These are phyloP conservation scores for Aspergillus vadensis DNA, from an alignment of 2,329 filamentous ascomycete species.

Conservation along the genomic window DNA sequence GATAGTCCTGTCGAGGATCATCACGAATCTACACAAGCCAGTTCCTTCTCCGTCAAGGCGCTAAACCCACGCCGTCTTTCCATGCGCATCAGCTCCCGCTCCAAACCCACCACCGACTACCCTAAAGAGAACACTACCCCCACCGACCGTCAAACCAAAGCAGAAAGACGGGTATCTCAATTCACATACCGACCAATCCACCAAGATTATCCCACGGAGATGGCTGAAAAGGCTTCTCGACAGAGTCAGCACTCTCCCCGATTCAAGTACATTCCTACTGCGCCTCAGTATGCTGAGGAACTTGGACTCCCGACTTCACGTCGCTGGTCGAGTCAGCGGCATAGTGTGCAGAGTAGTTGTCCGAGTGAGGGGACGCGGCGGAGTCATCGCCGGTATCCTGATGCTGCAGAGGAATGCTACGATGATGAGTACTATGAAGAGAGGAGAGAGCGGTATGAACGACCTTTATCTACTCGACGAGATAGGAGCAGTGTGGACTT, in stretches of 20 bases:
- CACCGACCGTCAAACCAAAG: conserved; percentile 10
- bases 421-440: neutral
- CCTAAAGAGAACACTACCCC: neutral
- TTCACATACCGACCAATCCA: conserved; percentile 40
- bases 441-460: neutral
- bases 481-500: conserved; percentile 10
- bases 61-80: conserved; percentile 33
- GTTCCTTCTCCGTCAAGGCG: conserved; percentile 24
- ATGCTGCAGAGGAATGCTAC: neutral
- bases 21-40: conserved; percentile 14
- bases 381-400: neutral
- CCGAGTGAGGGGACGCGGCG: neutral
- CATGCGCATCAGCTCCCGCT: conserved; percentile 29
- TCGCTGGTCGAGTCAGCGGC: neutral
- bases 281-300: conserved; percentile 29
- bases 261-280: conserved; percentile 39
- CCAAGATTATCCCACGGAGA: conserved; percentile 34
- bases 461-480: neutral
- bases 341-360: neutral
- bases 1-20: neutral
- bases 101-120: conserved; percentile 13
- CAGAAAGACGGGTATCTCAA: conserved; percentile 18
- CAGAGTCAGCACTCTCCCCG: conserved; percentile 18
- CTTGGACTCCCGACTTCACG: conserved; percentile 8
- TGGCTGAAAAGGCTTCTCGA: conserved; percentile 24